These are phyloP conservation scores for Mortierella sp. DNA, from an alignment of 371 early-diverging fungal species.

Conservation along the genomic window DNA sequence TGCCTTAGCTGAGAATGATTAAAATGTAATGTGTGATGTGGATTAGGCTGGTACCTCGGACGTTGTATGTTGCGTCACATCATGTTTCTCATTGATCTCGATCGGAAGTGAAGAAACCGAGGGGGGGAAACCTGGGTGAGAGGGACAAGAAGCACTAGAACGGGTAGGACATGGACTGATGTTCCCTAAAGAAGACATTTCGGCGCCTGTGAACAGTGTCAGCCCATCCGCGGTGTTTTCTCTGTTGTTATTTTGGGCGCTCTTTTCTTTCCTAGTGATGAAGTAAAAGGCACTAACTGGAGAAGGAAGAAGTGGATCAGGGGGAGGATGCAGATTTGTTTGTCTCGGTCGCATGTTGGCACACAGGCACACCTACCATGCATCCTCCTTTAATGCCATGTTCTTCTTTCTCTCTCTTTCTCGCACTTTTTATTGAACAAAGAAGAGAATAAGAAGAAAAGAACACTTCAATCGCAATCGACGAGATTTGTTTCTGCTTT, in stretches of 20 bases:
- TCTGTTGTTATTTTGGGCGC: too few relatives aligned
- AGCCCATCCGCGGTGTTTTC: too few relatives aligned
- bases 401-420: too few relatives aligned
- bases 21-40: not conserved
- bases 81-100: not conserved
- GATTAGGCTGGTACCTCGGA: not conserved
- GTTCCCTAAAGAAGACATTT: conserved; percentile 11
- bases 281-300: not conserved
- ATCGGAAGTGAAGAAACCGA: not conserved
- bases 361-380: too few relatives aligned
- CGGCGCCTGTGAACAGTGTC: not conserved
- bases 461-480: too few relatives aligned
- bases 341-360: not conserved
- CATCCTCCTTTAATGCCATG: too few relatives aligned
- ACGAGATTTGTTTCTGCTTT: too few relatives aligned
- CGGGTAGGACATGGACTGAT: not conserved
- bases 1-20: not conserved
- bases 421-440: too few relatives aligned
- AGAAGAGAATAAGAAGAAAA: too few relatives aligned
- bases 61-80: not conserved
- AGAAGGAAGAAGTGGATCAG: conserved; percentile 8
- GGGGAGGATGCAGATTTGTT: not conserved
- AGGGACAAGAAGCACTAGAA: not conserved
- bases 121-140: not conserved
- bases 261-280: not conserved